Conservation (phyloP, 306 rosid species). For the Quercus mongolica region DNA sequence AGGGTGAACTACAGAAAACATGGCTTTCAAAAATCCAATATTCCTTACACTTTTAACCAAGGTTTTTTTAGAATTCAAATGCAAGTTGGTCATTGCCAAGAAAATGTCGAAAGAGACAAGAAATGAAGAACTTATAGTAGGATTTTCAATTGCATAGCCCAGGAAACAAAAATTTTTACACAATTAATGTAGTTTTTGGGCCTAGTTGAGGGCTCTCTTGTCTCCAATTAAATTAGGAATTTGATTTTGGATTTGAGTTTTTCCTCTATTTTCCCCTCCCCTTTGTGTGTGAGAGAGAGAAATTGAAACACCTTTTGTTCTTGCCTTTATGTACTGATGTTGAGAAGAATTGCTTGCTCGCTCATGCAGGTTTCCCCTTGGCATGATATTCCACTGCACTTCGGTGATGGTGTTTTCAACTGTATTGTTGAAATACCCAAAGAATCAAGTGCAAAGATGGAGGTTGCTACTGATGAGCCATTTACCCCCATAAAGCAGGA, state of each 20-base stretch:
- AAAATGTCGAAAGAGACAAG: background rate
- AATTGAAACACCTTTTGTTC: background rate
- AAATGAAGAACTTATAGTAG: background rate
- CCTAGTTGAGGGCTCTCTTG: background rate
- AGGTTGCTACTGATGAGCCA: conserved; percentile 91
- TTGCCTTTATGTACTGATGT: background rate
- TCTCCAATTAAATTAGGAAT: background rate
- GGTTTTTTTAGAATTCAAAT: background rate
- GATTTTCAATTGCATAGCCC: background rate
- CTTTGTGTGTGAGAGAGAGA: no score
- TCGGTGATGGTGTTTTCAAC: conserved; percentile 69
- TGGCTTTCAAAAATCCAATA: no score
- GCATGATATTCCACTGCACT: conserved; percentile 92
- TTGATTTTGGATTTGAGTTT: background rate
- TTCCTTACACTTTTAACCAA: no score
- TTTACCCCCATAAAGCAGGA: conserved; percentile 95
- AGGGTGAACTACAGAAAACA: background rate
- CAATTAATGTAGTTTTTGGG: background rate
- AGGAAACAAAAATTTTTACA: background rate
- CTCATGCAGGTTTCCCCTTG: conserved; percentile 84
- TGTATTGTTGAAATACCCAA: conserved; percentile 85
- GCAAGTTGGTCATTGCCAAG: background rate
- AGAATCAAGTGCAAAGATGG: conserved; percentile 98
- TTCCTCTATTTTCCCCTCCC: background rate
- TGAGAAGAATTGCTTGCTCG: background rate